Evolutionary conservation across 495 filamentous ascomycete species (phyloP).

Genomic region (Saxophila tyrrhenica): DNA sequence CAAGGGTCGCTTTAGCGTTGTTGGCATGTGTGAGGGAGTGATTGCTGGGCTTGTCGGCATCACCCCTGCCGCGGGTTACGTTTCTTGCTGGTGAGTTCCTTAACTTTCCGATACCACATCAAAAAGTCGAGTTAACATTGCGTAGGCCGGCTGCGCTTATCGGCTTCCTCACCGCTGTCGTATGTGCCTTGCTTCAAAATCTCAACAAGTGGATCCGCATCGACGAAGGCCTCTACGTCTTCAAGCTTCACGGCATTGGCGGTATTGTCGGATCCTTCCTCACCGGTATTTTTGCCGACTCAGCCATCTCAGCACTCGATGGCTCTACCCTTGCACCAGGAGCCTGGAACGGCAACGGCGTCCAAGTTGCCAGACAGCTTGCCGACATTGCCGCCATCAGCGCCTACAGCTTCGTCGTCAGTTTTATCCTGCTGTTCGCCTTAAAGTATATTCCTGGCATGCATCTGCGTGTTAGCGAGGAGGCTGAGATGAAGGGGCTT

Average conservation of each 20-base stretch:
- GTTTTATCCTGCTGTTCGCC: constrained; percentile 42
- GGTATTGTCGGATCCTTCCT: constrained; percentile 52
- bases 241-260: constrained; percentile 51
- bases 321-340: constrained; percentile 38
- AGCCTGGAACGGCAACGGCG: constrained; percentile 45
- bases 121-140: not conserved
- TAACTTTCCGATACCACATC: not conserved
- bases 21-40: constrained; percentile 49
- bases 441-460: constrained; percentile 50
- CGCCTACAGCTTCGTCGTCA: constrained; percentile 44
- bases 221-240: constrained; percentile 53
- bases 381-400: constrained; percentile 49
- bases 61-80: constrained; percentile 52
- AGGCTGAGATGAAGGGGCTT: constrained; percentile 45
- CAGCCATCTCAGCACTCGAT: constrained; percentile 34
- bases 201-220: constrained; percentile 47
- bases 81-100: constrained; percentile 26
- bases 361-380: constrained; percentile 49
- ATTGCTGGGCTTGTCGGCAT: constrained; percentile 56
- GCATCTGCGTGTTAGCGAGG: constrained; percentile 44
- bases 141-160: constrained; percentile 47
- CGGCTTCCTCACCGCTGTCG: constrained; percentile 45
- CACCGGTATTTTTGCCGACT: constrained; percentile 49
- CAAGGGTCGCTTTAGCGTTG: constrained; percentile 44
- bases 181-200: constrained; percentile 40